phyloP scores from a whole-genome alignment of 2,329 filamentous ascomycete genomes.

The Pleomassaria siparia region DNA sequence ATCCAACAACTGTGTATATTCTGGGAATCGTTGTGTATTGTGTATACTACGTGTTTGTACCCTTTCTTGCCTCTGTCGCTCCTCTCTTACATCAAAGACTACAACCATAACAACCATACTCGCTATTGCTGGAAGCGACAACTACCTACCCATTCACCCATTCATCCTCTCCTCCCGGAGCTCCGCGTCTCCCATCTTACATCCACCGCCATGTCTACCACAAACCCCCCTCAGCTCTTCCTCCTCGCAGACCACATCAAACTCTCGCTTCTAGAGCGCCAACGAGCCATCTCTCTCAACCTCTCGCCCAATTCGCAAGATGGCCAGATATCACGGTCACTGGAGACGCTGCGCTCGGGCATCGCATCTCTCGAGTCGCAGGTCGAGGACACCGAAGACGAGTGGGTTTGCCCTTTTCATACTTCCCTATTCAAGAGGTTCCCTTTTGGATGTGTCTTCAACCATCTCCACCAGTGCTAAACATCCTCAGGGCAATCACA shows the following conservation, averaged over 20 bases:
- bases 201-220: constrained; percentile 39
- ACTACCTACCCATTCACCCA: neutral
- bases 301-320: constrained; percentile 80
- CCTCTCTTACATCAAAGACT: too few species aligned
- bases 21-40: neutral
- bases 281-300: constrained; percentile 79
- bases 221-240: constrained; percentile 73
- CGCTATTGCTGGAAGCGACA: neutral
- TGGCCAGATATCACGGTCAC: constrained; percentile 81
- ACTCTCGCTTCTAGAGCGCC: constrained; percentile 87
- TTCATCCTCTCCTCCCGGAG: neutral
- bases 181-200: constrained; percentile 2
- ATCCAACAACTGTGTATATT: neutral
- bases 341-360: constrained; percentile 83
- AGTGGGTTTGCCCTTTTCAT: constrained; percentile 37
- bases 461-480: neutral
- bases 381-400: constrained; percentile 61
- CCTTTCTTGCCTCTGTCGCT: neutral
- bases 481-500: constrained; percentile 29
- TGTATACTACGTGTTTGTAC: neutral
- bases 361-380: constrained; percentile 69
- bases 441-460: neutral
- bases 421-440: too few species aligned
- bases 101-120: neutral
- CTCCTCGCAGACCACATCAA: constrained; percentile 97